Evolutionary conservation across 345 rosid species (phyloP).

Genomic region (Rubroshorea leprosula): DNA sequence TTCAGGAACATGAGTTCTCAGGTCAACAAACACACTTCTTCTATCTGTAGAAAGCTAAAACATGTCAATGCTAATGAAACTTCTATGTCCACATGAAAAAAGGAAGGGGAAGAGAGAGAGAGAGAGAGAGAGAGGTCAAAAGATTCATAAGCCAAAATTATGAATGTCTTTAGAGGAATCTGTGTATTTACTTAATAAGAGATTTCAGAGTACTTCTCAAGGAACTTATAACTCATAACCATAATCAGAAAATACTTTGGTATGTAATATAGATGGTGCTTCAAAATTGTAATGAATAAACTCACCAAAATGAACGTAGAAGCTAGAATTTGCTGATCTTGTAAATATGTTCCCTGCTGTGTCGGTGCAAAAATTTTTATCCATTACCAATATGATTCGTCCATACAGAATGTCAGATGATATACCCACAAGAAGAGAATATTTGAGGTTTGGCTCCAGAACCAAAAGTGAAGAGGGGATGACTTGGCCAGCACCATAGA

Average conservation of each 20-base stretch:
- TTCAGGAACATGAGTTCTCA: conserved; percentile 69
- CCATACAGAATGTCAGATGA: conserved; percentile 51
- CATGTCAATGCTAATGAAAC: background rate
- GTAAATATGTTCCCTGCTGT: conserved; percentile 64
- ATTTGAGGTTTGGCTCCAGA: conserved; percentile 51
- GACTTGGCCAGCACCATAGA: conserved; percentile 84
- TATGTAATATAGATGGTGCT: background rate
- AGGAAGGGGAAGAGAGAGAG: too few relatives aligned
- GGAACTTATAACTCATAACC: too few relatives aligned
- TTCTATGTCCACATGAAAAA: too few relatives aligned
- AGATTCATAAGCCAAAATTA: too few relatives aligned
- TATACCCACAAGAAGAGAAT: conserved; percentile 63
- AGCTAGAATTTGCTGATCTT: conserved; percentile 62
- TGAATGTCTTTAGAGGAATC: too few relatives aligned
- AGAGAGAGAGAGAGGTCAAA: too few relatives aligned
- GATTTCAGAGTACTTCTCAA: background rate
- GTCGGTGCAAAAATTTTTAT: conserved; percentile 65
- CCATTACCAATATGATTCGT: conserved; percentile 65
- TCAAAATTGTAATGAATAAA: background rate
- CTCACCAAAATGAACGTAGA: conserved; percentile 73
- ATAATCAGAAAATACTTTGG: conserved; percentile 10
- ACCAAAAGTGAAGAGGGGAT: conserved; percentile 63
- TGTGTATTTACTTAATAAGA: background rate
- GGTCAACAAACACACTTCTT: conserved; percentile 56
- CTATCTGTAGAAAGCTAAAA: conserved; percentile 43